Evolutionary conservation across 2,329 filamentous ascomycete species (phyloP), one percentile per base, ranked within the genome.

Genomic region (Plenodomus tracheiphilus): DNA sequence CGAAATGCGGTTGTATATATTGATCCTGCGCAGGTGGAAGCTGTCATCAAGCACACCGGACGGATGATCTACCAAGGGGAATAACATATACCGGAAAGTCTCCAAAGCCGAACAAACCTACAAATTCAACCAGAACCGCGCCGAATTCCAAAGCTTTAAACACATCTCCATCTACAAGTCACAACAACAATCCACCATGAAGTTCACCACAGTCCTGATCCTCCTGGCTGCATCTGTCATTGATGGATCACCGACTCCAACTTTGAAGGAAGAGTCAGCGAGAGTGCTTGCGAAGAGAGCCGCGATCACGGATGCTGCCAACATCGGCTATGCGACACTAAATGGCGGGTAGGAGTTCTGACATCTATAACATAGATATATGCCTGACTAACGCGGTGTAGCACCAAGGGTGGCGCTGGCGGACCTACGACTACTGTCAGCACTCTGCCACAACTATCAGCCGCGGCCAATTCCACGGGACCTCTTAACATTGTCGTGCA

Each of bases 371-470:
- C 11, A 15, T 15, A 10, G 4, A 32, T 32, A 15, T 15, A 4
- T 15, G 15, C 28, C 8, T 4, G 28, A 15, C 28, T 32, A 4
- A 32, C 28, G 13, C 8, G 13, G 35, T 47, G 9, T 8, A 58
- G 78, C 41, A 83, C 80, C 3, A 82, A 74, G n/a, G 81, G 80
- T 37, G 80, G 81, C 42, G 66, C 73, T 9, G 78, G 77, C 16
- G 81, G 80, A 22, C 72, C 76, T 1, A 80, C 79, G 8, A 79
- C 77, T 11, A 82, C 80, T 2, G 81, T 84, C 43, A 78, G 77
- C 30, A 75, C 74, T 3, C 75, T 82, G 15, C 74, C 77, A 19
- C 68, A 75, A 19, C 76, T 84, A 52, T 76, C 75, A 2, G 68
- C 74, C 0, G 81, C 80, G 3, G 80, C 79, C 18, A 61, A 58